phyloP scores from a whole-genome alignment of 345 rosid species.

The Eucalyptus marginata region DNA sequence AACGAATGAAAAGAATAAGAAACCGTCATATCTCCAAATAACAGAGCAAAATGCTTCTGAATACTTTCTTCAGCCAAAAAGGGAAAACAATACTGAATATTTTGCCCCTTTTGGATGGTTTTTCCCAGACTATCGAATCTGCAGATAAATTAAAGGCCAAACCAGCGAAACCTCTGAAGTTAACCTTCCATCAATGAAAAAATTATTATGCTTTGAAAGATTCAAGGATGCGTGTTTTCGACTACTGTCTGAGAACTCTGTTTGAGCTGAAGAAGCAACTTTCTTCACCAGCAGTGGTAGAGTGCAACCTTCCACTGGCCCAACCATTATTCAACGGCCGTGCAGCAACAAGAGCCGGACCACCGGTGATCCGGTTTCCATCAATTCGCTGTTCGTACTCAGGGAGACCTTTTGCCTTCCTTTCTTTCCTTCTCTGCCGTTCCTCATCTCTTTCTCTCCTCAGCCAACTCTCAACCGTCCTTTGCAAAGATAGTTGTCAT shows the following conservation, averaged over 20 bases:
- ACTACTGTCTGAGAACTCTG: slow-evolving; percentile 49
- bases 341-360: slow-evolving; percentile 33
- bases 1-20: background rate
- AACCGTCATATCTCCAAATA: background rate
- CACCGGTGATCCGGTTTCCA: slow-evolving; percentile 67
- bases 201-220: background rate
- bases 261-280: slow-evolving; percentile 62
- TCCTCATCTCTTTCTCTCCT: slow-evolving; percentile 88
- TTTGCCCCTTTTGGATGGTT: background rate
- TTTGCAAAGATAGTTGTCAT: slow-evolving; percentile 12
- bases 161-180: background rate
- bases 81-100: background rate
- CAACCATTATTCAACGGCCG: slow-evolving; percentile 71
- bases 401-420: slow-evolving; percentile 57
- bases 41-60: background rate
- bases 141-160: background rate
- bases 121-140: background rate
- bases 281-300: slow-evolving; percentile 78
- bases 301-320: slow-evolving; percentile 87
- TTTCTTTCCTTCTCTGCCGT: slow-evolving; percentile 55
- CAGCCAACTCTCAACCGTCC: slow-evolving; percentile 87
- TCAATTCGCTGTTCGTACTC: slow-evolving; percentile 43
- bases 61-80: background rate
- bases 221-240: background rate
- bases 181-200: background rate